Evolutionary conservation across 2,329 filamentous ascomycete species (phyloP), one percentile per base, ranked within the genome.

Genomic region (Trichoderma breve): DNA sequence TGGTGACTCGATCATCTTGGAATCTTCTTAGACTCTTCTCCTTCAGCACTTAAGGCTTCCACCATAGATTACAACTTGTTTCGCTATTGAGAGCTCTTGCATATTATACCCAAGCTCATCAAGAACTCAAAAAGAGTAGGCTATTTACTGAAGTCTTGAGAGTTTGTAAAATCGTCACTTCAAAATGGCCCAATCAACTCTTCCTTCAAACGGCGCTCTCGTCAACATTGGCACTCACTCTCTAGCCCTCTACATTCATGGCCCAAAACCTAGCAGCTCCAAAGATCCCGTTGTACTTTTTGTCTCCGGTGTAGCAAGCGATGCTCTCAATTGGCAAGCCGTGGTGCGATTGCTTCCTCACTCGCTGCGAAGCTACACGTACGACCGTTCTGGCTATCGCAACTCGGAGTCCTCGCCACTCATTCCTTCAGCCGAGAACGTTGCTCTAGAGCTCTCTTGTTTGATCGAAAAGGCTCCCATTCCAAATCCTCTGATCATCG

Each of bases 241-340:
- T 53, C 12, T 65, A 5, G 39, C 62, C 30, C 6, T 57, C 34
- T 67, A 67, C n/a, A 2, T 7, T 58, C 51, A 39, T 5, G 34
- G 53, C 21, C 51, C 64, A 30, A 32, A 58, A 14, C 51, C 47
- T 3, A 57, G 47, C 14, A 36, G 6, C 21, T 58, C 32, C 8
- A 43, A 39, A 58, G 21, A 67, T 21, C 39, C 47, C 24, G 24
- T 55, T 15, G 34, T 67, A 43, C 15, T 67, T 2, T 67, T 65
- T 53, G 39, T 65, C 39, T 53, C 62, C 12, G 62, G 62, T 21
- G 62, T 65, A 26, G 62, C 62, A 65, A 65, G 62, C 62, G 62
- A 65, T 24, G 26, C 62, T 32, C 62, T 65, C n/a, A 65, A 65
- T 12, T 65, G 62, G 62, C 62, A 65, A 26, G 62, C 62, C 12